Evolutionary conservation across 441 rosid genomes (phyloP).

Genomic region (Jatropha multifida): DNA sequence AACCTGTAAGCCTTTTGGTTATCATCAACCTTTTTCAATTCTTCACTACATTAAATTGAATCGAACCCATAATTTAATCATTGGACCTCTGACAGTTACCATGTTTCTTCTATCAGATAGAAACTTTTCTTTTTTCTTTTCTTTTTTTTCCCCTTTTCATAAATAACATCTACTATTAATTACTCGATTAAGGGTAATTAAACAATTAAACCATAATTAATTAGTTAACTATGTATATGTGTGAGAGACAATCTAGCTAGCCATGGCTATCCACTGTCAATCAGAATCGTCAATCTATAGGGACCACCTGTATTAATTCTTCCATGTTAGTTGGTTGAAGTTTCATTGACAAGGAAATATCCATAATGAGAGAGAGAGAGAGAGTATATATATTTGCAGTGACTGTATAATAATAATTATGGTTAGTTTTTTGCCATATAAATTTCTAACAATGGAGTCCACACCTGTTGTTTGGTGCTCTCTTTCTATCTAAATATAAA

Average conservation of each 20-base stretch:
- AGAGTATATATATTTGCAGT: neutral
- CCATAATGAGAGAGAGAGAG: neutral
- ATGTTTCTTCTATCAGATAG: neutral
- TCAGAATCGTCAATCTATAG: constrained; percentile 12
- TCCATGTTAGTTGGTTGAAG: constrained; percentile 20
- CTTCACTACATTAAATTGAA: neutral
- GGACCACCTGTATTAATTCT: constrained; percentile 25
- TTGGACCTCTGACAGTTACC: constrained; percentile 7
- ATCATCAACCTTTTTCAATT: neutral
- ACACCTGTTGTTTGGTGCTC: neutral
- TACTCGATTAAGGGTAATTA: neutral
- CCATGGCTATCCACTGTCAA: neutral
- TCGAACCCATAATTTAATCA: neutral
- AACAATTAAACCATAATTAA: neutral
- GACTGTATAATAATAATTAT: neutral
- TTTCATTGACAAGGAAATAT: constrained; percentile 14
- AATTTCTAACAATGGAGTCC: neutral
- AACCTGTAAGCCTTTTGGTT: neutral
- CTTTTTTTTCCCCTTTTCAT: neutral
- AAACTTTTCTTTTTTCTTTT: neutral
- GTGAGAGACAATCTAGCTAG: neutral
- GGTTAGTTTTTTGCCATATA: neutral
- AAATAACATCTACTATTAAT: neutral
- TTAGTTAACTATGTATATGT: neutral
- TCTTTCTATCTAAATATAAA: too few species aligned